Base-by-base conservation (phyloP, 2,329 filamentous ascomycete genomes). In the Aspergillus ibericus region DNA sequence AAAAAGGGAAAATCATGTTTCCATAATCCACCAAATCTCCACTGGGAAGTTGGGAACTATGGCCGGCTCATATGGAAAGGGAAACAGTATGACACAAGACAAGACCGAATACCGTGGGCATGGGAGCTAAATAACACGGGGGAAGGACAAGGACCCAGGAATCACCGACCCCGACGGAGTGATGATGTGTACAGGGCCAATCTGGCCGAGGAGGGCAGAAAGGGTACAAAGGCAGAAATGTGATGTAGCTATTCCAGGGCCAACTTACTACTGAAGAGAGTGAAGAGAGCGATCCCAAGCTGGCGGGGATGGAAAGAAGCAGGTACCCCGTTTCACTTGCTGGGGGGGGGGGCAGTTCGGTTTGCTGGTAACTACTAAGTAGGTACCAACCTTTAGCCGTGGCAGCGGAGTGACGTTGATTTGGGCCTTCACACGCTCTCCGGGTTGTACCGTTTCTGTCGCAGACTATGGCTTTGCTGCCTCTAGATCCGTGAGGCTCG, bases 321-420 rank as follows among this genome's bases (percentile, higher is more conserved):
- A 66, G 63, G 63, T 64, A 66, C 63, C 62, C 60, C 59, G 62
- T 66, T 64, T 64, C 60, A 61, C 51, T 53, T 62, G 50, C 59
- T 59, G 51, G 61, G 59, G 49, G 48, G 22, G 52, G 42, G 32
- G 35, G 56, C 34, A n/a, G n/a, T 58, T 58, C 54, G 54, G 32
- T 48, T 58, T 59, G 42, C 40, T 62, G 55, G 60, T 60, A 56
- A 61, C 59, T 59, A 51, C 55, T 56, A 47, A 27, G 42, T 47
- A 47, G 42, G 42, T 47, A 22, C 42, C 48, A 62, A 63, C 57
- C 59, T 56, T 56, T 63, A 56, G 58, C 53, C 27, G 48, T 48
- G 56, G 55, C 61, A 57, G 56, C 36, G 36, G 38, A 53, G 36
- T 63, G 62, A 64, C 62, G 60, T 63, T 56, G 49, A 53, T 34